Evolutionary conservation across 495 filamentous ascomycete species (phyloP), one percentile per base, ranked within the genome.

Genomic region (Lineolata rhizophorae): DNA sequence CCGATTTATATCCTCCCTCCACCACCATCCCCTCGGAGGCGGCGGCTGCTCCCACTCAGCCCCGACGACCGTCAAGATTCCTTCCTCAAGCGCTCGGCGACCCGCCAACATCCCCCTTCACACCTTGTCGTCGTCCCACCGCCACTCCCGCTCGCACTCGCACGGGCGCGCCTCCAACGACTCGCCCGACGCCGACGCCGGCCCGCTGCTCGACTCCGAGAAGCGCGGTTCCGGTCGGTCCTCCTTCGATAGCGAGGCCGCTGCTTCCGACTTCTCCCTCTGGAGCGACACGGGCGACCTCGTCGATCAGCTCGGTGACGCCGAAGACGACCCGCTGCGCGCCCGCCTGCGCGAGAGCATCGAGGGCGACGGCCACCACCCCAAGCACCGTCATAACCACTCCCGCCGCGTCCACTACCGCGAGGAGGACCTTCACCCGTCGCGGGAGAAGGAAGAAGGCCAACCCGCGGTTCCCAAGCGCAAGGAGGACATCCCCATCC

Each of bases 231-330:
- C 54, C 43, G 58, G 58, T 37, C 64, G 55, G 14, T 43, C 41
- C 8, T 52, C 50, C 14, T 30, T 17, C 16, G 14, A 16, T 8
- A 30, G 27, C 8, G 27, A 25, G 8, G 74, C 71, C 34, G 60
- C 53, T 43, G 69, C 64, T 46, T 80, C 76, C 32, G 72, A 75
- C 42, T 74, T 76, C 51, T 84, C 79, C 18, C 52, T 67, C 34
- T 92, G 81, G 83, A 79, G 79, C 48, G 81, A 92, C 47, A 87
- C 83, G 29, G 87, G 82, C 32, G 87, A 94, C 55, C 65, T 95
- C 37, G 76, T 76, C 41, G 82, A 92, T 57, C 84, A 90, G 62
- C 62, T 82, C 42, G 72, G 67, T 32, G 76, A 72, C 54, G 76
- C 72, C 54, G 65, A 68, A 39, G 77, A 87, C 52, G 76, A 90